Percentiles rank a stretch among this genome's conserved stretches.
Conservation (phyloP, 75 land plant genomes). For the Chamaecyparis obtusa region DNA sequence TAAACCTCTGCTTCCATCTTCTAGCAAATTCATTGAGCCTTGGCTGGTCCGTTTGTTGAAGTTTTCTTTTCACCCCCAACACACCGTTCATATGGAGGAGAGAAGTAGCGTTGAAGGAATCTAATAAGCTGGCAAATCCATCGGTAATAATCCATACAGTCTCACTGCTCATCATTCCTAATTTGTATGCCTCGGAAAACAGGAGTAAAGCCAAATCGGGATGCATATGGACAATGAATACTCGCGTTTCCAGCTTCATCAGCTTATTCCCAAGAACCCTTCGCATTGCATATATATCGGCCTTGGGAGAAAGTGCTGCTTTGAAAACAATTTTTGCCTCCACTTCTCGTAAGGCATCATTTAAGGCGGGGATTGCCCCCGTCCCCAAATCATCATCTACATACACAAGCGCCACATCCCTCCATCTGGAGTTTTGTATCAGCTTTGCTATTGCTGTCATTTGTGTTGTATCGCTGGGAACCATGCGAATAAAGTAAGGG, state of each 20-base stretch:
- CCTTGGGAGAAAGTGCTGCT: too few species aligned
- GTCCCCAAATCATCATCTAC: neutral
- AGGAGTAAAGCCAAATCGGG: too few species aligned
- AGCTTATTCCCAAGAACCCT: too few species aligned
- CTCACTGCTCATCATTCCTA: too few species aligned
- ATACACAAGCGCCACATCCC: too few species aligned
- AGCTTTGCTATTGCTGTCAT: conserved; percentile 36
- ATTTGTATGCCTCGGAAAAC: too few species aligned
- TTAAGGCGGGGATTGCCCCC: conserved; percentile 34
- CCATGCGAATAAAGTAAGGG: conserved; percentile 15
- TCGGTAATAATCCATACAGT: conserved; percentile 34
- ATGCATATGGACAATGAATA: too few species aligned
- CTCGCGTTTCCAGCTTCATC: too few species aligned
- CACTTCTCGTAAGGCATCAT: conserved; percentile 33
- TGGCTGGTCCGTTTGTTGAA: neutral
- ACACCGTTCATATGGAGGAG: too few species aligned
- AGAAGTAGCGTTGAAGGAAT: neutral
- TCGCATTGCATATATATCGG: too few species aligned
- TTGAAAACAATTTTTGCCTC: conserved; percentile 4
- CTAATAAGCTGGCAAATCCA: neutral
- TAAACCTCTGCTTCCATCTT: neutral
- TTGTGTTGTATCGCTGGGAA: conserved; percentile 35
- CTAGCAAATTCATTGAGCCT: neutral
- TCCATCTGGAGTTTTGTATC: neutral
- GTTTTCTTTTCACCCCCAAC: neutral